These are phyloP conservation scores for Eimeria falciformis DNA, from an alignment of 169 alveolate genomes.

Conservation along the genomic window DNA sequence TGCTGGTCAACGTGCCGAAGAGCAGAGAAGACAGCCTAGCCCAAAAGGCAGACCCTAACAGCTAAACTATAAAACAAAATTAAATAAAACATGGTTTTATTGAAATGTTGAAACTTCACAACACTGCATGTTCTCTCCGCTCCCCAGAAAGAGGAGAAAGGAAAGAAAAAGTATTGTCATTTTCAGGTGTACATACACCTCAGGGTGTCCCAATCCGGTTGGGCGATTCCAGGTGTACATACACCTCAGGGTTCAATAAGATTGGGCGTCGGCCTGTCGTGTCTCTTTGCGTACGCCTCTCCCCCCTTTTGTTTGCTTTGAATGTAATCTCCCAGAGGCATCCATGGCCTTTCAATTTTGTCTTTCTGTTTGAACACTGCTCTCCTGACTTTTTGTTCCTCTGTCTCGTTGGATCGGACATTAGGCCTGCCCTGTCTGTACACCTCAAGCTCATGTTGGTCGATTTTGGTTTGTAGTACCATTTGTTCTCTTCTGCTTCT, in stretches of 20 bases:
- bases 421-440: slow-evolving; percentile 67
- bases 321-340: slow-evolving; percentile 83
- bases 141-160: no score
- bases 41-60: no score
- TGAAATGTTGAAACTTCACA: no score
- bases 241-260: slow-evolving; percentile 61
- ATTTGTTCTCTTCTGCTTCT: slow-evolving; percentile 79
- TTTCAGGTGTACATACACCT: background rate
- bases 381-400: slow-evolving; percentile 75
- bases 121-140: no score
- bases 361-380: slow-evolving; percentile 77
- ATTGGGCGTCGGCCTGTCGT: slow-evolving; percentile 80
- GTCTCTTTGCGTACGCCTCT: slow-evolving; percentile 81
- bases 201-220: background rate
- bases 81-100: background rate
- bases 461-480: slow-evolving; percentile 83
- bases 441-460: slow-evolving; percentile 83
- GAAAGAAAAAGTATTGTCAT: background rate
- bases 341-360: slow-evolving; percentile 78
- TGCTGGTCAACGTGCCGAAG: no score
- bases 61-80: background rate
- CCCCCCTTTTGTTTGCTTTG: slow-evolving; percentile 85
- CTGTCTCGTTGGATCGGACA: slow-evolving; percentile 67
- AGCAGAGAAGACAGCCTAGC: no score
- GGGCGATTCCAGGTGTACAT: no score